phyloP scores from a whole-genome alignment of 257 asterid species.

The Nicotiana sylvestris region DNA sequence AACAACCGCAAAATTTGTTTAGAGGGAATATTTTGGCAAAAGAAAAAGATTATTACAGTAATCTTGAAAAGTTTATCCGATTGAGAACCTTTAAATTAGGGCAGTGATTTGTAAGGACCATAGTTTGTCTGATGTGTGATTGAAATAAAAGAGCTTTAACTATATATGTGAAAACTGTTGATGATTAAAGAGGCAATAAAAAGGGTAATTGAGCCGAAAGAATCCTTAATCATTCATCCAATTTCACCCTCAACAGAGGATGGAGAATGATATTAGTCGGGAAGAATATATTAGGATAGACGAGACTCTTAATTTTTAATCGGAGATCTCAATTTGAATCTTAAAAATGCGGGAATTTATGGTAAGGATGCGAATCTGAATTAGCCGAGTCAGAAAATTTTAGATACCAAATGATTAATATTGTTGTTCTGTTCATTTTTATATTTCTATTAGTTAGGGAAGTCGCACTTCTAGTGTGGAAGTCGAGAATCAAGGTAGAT shows the following conservation, averaged over 20 bases:
- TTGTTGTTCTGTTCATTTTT: too few species aligned
- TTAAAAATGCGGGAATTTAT: too few species aligned
- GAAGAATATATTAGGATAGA: too few species aligned
- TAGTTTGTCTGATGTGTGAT: not conserved
- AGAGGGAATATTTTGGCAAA: not conserved
- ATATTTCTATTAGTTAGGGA: too few species aligned
- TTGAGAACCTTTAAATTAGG: not conserved
- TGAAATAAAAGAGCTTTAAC: not conserved
- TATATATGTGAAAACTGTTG: not conserved
- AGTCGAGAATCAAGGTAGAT: too few species aligned
- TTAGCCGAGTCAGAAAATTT: too few species aligned
- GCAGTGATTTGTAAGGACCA: not conserved
- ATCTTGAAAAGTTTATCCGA: not conserved
- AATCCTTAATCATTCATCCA: not conserved
- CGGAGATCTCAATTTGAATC: too few species aligned
- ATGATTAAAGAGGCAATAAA: not conserved
- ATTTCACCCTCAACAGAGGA: not conserved
- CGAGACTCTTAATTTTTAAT: too few species aligned
- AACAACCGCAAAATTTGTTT: not conserved
- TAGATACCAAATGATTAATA: too few species aligned
- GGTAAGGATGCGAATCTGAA: too few species aligned
- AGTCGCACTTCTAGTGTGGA: not conserved
- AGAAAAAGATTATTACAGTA: not conserved
- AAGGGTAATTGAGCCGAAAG: not conserved
- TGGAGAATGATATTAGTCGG: not conserved